Evolutionary conservation across 177 flowering plant genomes (phyloP).

Genomic region (Vitis hybrid): DNA sequence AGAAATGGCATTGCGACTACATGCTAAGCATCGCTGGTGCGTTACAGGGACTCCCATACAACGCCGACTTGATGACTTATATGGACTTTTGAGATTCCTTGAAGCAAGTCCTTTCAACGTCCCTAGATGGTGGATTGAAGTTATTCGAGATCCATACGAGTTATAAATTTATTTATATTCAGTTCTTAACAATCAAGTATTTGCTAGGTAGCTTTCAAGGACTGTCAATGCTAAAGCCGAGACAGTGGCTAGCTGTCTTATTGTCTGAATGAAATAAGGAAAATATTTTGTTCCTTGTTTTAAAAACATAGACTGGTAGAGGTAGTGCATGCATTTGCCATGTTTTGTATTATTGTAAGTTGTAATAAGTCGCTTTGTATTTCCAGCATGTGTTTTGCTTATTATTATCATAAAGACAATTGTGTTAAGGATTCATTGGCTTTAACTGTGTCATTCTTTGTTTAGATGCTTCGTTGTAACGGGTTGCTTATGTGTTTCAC

Average conservation of each 20-base stretch:
- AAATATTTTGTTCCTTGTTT: not conserved
- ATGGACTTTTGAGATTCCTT: conserved; percentile 83
- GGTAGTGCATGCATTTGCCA: no score
- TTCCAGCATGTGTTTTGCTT: no score
- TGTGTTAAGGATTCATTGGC: no score
- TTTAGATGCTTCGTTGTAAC: no score
- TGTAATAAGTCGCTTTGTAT: no score
- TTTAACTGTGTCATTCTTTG: no score
- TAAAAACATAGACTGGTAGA: not conserved
- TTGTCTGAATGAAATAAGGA: not conserved
- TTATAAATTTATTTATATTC: conserved; percentile 29
- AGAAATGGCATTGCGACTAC: conserved; percentile 89
- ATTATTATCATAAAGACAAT: no score
- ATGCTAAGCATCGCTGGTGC: conserved; percentile 86
- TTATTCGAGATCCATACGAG: conserved; percentile 91
- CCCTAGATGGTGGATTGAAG: conserved; percentile 86
- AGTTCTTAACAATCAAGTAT: not conserved
- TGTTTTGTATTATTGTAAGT: no score
- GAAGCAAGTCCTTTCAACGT: conserved; percentile 74
- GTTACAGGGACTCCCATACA: conserved; percentile 97
- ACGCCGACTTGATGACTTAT: conserved; percentile 84
- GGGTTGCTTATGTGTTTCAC: no score
- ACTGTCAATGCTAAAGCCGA: not conserved
- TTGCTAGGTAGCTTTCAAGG: not conserved
- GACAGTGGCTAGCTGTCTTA: not conserved